Percentiles rank a stretch among this genome's conserved stretches.
phyloP scores from a whole-genome alignment of 495 filamentous ascomycete genomes.

The Hypoxylon cercidicola region DNA sequence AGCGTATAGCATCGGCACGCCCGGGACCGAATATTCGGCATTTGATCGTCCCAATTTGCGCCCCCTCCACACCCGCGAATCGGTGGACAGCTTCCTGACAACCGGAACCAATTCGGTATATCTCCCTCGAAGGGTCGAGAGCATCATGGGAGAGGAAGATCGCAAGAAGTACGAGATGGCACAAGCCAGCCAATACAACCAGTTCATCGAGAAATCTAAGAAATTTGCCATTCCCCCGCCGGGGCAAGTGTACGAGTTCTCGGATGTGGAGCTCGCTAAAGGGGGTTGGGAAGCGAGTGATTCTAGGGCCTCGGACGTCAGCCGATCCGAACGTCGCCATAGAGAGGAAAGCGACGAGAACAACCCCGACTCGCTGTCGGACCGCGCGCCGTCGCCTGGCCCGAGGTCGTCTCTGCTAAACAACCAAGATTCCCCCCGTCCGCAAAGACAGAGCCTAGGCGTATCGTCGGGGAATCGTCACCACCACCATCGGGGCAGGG shows the following conservation, averaged over 20 bases:
- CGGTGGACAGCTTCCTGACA: constrained; percentile 77
- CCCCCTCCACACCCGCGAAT: constrained; percentile 66
- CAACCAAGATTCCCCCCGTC: constrained; percentile 10
- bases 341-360: constrained; percentile 49
- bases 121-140: constrained; percentile 81
- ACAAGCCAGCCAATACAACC: constrained; percentile 65
- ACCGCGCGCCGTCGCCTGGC: constrained; percentile 39
- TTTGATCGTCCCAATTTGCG: constrained; percentile 50
- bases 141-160: constrained; percentile 83
- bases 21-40: constrained; percentile 42
- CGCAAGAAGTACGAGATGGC: constrained; percentile 74
- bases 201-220: constrained; percentile 58
- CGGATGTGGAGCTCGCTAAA: constrained; percentile 60
- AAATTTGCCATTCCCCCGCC: constrained; percentile 61
- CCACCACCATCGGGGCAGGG: constrained; percentile 27
- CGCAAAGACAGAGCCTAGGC: constrained; percentile 16
- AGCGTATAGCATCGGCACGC: constrained; percentile 58
- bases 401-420: constrained; percentile 19
- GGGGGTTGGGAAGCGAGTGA: constrained; percentile 55
- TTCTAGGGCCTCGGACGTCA: constrained; percentile 5
- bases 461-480: constrained; percentile 11
- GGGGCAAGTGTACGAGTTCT: constrained; percentile 63
- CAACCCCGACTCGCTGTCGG: constrained; percentile 32
- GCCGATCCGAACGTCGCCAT: constrained; percentile 37
- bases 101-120: constrained; percentile 73